These are phyloP conservation scores for Spatholobus suberectus DNA, from an alignment of 306 rosid genomes.

Conservation along the genomic window DNA sequence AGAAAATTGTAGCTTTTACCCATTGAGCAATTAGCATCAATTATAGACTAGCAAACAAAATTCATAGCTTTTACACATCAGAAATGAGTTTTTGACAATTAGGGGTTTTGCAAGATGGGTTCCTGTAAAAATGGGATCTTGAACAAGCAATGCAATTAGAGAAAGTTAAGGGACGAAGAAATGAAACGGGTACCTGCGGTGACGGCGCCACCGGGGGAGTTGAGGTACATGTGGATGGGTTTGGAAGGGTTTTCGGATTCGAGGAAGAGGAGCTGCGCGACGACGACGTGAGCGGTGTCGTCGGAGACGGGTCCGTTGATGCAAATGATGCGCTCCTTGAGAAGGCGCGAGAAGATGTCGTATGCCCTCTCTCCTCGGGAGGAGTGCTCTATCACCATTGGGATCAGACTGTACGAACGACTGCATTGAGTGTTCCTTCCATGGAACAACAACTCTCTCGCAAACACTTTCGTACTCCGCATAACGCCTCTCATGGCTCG, in stretches of 20 bases:
- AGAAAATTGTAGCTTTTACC: neutral
- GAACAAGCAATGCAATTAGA: neutral
- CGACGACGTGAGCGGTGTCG: conserved; percentile 96
- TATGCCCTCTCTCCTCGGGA: conserved; percentile 96
- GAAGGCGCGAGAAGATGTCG: conserved; percentile 97
- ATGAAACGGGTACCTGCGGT: conserved; percentile 66
- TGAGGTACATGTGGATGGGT: conserved; percentile 90
- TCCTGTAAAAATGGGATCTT: neutral
- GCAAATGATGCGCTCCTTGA: conserved; percentile 95
- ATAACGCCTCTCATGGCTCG: conserved; percentile 56
- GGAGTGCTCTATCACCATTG: conserved; percentile 96
- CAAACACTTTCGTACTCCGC: conserved; percentile 37
- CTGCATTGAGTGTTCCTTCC: neutral
- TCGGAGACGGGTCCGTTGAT: conserved; percentile 92
- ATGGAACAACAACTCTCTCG: conserved; percentile 14
- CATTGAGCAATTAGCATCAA: neutral
- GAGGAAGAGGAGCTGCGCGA: conserved; percentile 94
- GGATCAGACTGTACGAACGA: conserved; percentile 71
- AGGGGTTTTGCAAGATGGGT: neutral
- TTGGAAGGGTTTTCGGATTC: conserved; percentile 97
- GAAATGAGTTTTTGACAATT: neutral
- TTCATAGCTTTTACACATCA: neutral
- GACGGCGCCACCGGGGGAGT: conserved; percentile 97
- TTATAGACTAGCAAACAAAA: neutral
- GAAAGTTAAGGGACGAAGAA: no score